These are phyloP conservation scores for Brassica nigra DNA, from an alignment of 345 rosid species.

Conservation along the genomic window DNA sequence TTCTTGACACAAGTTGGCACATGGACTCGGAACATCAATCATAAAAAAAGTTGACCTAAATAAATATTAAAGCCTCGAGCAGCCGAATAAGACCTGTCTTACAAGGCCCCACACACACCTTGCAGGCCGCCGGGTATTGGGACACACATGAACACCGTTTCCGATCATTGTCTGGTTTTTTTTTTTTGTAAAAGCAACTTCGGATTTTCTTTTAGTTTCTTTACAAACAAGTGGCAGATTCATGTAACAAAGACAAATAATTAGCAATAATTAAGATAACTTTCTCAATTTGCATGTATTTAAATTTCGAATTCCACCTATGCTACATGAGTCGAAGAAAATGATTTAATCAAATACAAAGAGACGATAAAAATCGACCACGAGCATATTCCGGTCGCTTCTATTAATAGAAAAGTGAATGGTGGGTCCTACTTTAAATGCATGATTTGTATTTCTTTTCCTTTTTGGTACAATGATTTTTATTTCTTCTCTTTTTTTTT, in stretches of 20 bases:
- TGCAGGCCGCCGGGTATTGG: slow-evolving; percentile 22
- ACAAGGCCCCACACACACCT: slow-evolving; percentile 1
- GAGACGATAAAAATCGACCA: slow-evolving; percentile 21
- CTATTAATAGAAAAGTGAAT: not conserved
- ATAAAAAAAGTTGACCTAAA: not conserved
- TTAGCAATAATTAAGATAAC: not conserved
- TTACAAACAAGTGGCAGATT: not conserved
- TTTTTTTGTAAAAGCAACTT: not conserved
- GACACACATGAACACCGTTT: not conserved
- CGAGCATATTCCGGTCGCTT: not conserved
- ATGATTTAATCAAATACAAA: not conserved
- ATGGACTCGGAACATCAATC: slow-evolving; percentile 4
- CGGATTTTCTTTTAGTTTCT: not conserved
- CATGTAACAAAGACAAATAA: not conserved
- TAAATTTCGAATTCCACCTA: not conserved
- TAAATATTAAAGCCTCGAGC: slow-evolving; percentile 8
- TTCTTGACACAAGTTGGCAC: slow-evolving; percentile 8
- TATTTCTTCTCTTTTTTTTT: no score
- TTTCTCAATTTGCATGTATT: not conserved
- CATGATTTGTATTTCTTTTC: not conserved
- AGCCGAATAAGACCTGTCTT: slow-evolving; percentile 17
- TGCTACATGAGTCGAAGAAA: not conserved
- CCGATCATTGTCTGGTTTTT: not conserved
- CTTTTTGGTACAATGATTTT: no score
- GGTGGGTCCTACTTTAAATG: slow-evolving; percentile 5